Percentiles rank a stretch among this genome's conserved stretches.
Evolutionary conservation across 306 rosid genomes (phyloP).

Genomic region (Pueraria montana): DNA sequence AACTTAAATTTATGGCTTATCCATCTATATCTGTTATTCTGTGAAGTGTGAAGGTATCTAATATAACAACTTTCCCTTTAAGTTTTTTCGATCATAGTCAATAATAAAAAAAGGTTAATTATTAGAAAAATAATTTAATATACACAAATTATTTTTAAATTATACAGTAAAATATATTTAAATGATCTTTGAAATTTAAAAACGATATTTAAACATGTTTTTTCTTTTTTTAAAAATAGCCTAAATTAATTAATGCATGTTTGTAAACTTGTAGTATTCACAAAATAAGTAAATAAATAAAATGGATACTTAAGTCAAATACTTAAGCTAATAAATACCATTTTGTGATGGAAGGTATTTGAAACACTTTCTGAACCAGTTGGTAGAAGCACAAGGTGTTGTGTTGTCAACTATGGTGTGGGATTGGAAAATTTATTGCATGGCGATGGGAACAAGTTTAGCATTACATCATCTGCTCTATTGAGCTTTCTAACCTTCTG

Average conservation of each 20-base stretch:
- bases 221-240: too few relatives aligned
- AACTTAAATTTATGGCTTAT: background rate
- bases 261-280: background rate
- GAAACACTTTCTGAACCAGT: too few relatives aligned
- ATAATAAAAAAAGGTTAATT: background rate
- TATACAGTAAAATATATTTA: too few relatives aligned
- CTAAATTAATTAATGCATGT: background rate
- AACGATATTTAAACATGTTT: background rate
- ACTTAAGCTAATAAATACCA: too few relatives aligned
- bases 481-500: constrained; percentile 35
- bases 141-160: background rate
- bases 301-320: background rate
- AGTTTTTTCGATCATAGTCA: background rate
- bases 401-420: constrained; percentile 30
- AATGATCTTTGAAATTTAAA: background rate
- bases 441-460: constrained; percentile 31
- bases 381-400: too few relatives aligned
- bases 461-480: constrained; percentile 47
- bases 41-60: background rate
- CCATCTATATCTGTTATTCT: background rate
- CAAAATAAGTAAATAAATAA: background rate
- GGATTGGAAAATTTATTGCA: constrained; percentile 49
- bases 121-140: background rate
- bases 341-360: too few relatives aligned
- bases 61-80: background rate